phyloP scores from a whole-genome alignment of 768 basidiomycete genomes.

The Collybiopsis luxurians region DNA sequence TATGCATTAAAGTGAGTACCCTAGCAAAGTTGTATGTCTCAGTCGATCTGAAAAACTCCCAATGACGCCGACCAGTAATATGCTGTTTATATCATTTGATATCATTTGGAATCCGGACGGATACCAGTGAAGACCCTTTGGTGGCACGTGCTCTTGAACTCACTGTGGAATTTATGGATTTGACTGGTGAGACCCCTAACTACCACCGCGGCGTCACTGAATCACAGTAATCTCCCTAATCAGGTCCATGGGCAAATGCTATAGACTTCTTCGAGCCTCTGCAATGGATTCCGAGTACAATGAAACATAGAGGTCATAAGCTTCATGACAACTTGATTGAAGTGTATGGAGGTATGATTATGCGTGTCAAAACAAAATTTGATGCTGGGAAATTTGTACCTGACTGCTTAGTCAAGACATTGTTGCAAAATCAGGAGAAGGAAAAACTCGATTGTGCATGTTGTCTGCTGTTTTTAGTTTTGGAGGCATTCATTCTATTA shows the following conservation, averaged over 20 bases:
- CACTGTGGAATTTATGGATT: conserved; percentile 23
- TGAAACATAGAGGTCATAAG: conserved; percentile 33
- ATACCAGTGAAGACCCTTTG: conserved; percentile 15
- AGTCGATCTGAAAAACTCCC: neutral
- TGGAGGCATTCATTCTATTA: conserved; percentile 42
- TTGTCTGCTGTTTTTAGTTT: conserved; percentile 43
- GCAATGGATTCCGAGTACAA: conserved; percentile 35
- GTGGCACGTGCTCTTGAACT: conserved; percentile 16
- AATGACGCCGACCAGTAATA: conserved; percentile 11
- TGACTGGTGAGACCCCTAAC: conserved; percentile 13
- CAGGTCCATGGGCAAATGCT: conserved; percentile 42
- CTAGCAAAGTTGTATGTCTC: conserved; percentile 6
- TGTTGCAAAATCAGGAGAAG: conserved; percentile 29
- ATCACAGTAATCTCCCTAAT: conserved; percentile 7
- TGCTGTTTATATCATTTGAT: conserved; percentile 23
- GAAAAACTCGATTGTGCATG: conserved; percentile 34
- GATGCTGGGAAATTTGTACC: conserved; percentile 35
- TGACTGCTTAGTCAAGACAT: conserved; percentile 39
- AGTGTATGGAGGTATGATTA: conserved; percentile 37
- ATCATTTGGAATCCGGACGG: conserved; percentile 20
- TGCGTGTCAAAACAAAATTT: conserved; percentile 32
- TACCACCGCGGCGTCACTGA: conserved; percentile 25
- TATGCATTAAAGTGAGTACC: conserved; percentile 18
- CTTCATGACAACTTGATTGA: conserved; percentile 37
- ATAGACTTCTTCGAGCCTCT: conserved; percentile 43